Percentiles rank a stretch among this genome's conserved stretches.
phyloP scores from a whole-genome alignment of 1,139 yeast species.

The Meyerozyma athensensis region DNA sequence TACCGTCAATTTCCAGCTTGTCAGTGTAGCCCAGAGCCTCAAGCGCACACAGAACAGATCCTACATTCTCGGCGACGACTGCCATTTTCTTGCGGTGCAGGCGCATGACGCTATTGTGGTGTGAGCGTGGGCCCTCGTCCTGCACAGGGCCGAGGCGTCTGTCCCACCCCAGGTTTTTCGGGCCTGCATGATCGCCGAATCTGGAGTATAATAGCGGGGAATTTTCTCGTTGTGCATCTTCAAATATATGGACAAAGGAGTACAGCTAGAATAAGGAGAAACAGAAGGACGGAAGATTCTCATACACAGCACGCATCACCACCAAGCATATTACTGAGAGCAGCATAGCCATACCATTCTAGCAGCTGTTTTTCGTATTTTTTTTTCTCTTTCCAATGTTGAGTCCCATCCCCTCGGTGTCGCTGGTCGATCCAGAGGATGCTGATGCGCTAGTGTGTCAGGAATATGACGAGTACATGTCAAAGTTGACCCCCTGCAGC shows the following conservation, averaged over 20 bases:
- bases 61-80: background rate
- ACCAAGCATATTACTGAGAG: no score
- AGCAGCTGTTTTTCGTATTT: no score
- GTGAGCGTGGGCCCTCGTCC: background rate
- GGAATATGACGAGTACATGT: conserved; percentile 10
- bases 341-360: no score
- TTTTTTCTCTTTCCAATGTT: no score
- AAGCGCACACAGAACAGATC: background rate
- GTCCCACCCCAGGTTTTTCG: conserved; percentile 1
- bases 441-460: conserved; percentile 1
- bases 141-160: background rate
- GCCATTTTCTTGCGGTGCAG: background rate
- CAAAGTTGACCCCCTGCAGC: conserved; percentile 16
- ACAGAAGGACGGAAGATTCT: no score
- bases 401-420: conserved; percentile 3
- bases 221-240: background rate
- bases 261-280: no score
- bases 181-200: conserved; percentile 1
- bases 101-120: background rate
- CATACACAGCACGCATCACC: no score
- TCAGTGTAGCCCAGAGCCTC: background rate
- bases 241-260: no score
- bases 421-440: conserved; percentile 5
- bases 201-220: conserved; percentile 3
- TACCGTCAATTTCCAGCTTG: background rate